phyloP scores from a whole-genome alignment of 2,329 filamentous ascomycete genomes.

The Macrophomina phaseolina region DNA sequence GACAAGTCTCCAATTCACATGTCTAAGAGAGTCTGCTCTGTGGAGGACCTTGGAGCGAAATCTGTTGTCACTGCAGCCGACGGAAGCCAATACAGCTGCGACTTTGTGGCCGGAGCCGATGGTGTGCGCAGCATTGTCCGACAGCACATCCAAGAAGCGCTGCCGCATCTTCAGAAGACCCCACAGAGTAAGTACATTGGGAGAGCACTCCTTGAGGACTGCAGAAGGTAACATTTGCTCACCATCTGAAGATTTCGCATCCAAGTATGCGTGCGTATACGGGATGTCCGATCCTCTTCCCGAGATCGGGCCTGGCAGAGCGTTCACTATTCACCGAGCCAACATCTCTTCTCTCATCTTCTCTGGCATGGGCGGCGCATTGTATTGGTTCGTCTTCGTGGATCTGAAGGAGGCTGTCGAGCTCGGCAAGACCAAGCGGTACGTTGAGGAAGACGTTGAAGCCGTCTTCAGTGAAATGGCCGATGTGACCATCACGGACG shows the following conservation, averaged over 20 bases:
- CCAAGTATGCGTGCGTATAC: conserved; percentile 23
- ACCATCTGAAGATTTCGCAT: conserved; percentile 25
- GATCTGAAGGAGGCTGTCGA: conserved; percentile 35
- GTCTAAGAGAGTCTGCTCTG: conserved; percentile 21
- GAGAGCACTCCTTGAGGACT: neutral
- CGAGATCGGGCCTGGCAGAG: conserved; percentile 17
- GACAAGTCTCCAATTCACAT: conserved; percentile 34
- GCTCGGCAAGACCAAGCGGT: conserved; percentile 34
- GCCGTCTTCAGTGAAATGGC: conserved; percentile 35
- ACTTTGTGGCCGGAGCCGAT: conserved; percentile 28
- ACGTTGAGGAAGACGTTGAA: conserved; percentile 41
- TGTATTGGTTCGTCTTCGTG: conserved; percentile 36
- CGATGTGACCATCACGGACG: conserved; percentile 37
- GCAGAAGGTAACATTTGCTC: conserved; percentile 25
- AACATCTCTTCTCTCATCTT: conserved; percentile 29
- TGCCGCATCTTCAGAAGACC: neutral
- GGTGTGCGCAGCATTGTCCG: conserved; percentile 23
- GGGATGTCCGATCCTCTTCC: conserved; percentile 4
- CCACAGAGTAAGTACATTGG: conserved; percentile 6
- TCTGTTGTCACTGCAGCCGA: conserved; percentile 11
- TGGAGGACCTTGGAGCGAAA: neutral
- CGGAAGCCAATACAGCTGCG: conserved; percentile 21
- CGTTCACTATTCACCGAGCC: conserved; percentile 27
- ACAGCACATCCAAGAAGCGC: conserved; percentile 19
- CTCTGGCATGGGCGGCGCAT: conserved; percentile 31